phyloP scores from a whole-genome alignment of 75 land plant genomes.

The Picea glauca region DNA sequence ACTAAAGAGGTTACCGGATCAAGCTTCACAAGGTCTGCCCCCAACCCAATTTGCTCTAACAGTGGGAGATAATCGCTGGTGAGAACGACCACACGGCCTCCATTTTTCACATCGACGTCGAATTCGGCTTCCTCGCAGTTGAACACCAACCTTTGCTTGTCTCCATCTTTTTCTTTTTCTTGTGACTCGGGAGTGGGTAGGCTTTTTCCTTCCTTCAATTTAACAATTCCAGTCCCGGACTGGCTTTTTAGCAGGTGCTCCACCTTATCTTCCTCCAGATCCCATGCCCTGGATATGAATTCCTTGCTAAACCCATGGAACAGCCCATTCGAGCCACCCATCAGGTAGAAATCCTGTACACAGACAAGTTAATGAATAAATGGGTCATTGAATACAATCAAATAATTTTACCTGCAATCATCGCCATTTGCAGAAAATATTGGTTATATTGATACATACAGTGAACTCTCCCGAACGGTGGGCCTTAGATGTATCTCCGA shows the following conservation, averaged over 20 bases:
- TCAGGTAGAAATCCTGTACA: conserved; percentile 33
- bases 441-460: conserved; percentile 4
- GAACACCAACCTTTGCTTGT: conserved; percentile 23
- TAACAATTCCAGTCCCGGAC: conserved; percentile 25
- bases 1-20: conserved; percentile 27
- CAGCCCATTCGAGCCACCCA: conserved; percentile 51
- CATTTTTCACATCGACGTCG: conserved; percentile 61
- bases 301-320: conserved; percentile 71
- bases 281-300: conserved; percentile 72
- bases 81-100: conserved; percentile 64
- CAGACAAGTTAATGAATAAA: neutral
- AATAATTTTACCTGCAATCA: no score
- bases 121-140: conserved; percentile 67
- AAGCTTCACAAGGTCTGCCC: conserved; percentile 75
- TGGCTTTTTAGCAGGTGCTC: conserved; percentile 42
- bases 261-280: conserved; percentile 31
- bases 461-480: conserved; percentile 65
- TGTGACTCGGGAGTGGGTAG: conserved; percentile 36
- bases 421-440: no score
- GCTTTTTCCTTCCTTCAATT: conserved; percentile 19
- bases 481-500: conserved; percentile 67
- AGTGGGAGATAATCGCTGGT: conserved; percentile 55
- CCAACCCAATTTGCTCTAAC: conserved; percentile 53
- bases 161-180: conserved; percentile 30
- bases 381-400: neutral